phyloP scores from a whole-genome alignment of 352 stramenopile genomes.

The Pythium biforme region DNA sequence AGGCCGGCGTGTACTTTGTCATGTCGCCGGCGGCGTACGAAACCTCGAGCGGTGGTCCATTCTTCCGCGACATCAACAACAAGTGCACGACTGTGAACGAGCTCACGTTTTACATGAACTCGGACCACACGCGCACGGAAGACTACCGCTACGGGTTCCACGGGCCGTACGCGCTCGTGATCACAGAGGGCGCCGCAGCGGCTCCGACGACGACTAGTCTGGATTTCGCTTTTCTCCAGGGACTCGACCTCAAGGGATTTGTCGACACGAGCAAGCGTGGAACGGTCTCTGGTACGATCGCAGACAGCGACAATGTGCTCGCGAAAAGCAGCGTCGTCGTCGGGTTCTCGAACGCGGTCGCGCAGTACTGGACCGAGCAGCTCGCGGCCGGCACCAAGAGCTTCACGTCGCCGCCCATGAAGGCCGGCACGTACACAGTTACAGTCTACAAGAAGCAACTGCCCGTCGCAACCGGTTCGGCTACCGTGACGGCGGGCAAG shows the following conservation, averaged over 20 bases:
- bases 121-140: conserved; percentile 53
- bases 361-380: conserved; percentile 49
- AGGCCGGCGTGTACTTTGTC: conserved; percentile 48
- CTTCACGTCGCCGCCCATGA: conserved; percentile 53
- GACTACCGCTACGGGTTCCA: conserved; percentile 58
- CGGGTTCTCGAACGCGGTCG: conserved; percentile 33
- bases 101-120: conserved; percentile 63
- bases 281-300: conserved; percentile 34
- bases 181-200: conserved; percentile 35
- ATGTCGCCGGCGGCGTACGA: conserved; percentile 48
- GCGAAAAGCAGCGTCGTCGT: conserved; percentile 31
- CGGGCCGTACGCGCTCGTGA: conserved; percentile 43
- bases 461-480: conserved; percentile 32
- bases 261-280: conserved; percentile 35
- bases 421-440: conserved; percentile 45
- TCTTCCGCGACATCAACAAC: conserved; percentile 64
- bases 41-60: conserved; percentile 40
- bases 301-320: conserved; percentile 26
- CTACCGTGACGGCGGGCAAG: conserved; percentile 8
- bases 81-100: conserved; percentile 47
- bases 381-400: conserved; percentile 16
- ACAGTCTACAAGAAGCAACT: conserved; percentile 64
- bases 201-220: conserved; percentile 22
- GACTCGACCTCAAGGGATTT: conserved; percentile 35
- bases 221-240: conserved; percentile 48